A percentile compares a stretch with the other conserved stretches of the same genome.
Conservation (phyloP, 1,284 basidiomycete species). For the Porodaedalea pini region DNA sequence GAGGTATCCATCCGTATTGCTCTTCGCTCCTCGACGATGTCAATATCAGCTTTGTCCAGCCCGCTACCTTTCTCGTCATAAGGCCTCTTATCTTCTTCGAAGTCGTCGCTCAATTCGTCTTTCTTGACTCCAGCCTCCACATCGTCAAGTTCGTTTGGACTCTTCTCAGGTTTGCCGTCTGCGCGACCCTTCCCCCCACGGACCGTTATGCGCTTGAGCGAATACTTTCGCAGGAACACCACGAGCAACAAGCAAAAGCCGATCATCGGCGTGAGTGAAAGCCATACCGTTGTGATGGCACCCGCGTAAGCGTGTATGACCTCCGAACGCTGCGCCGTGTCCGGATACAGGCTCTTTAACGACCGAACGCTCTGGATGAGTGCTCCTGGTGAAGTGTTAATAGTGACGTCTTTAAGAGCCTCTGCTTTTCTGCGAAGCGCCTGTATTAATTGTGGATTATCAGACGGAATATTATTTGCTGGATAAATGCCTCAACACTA, state of each 20-base stretch:
- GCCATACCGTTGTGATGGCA: slow-evolving; percentile 70
- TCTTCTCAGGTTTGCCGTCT: slow-evolving; percentile 19
- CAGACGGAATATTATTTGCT: background rate
- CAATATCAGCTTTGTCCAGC: background rate
- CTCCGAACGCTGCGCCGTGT: slow-evolving; percentile 42
- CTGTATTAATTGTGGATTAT: slow-evolving; percentile 31
- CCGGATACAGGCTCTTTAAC: slow-evolving; percentile 48
- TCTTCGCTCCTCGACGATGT: background rate
- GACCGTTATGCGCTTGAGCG: slow-evolving; percentile 56
- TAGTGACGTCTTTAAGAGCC: slow-evolving; percentile 42
- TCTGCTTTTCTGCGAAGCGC: slow-evolving; percentile 47
- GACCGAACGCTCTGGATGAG: slow-evolving; percentile 54
- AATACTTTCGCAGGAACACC: slow-evolving; percentile 58
- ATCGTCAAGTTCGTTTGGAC: background rate
- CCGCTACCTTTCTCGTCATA: background rate
- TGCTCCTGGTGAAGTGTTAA: slow-evolving; percentile 50
- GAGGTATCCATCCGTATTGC: slow-evolving; percentile 1
- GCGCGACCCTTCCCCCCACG: slow-evolving; percentile 33
- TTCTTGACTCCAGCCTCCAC: background rate
- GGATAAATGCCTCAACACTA: slow-evolving; percentile 23
- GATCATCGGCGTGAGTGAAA: slow-evolving; percentile 58
- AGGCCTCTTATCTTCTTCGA: background rate
- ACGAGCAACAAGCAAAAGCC: slow-evolving; percentile 57
- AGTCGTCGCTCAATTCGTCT: background rate
- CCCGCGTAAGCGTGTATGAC: slow-evolving; percentile 69